A percentile compares a stretch with the other conserved stretches of the same genome.
phyloP scores from a whole-genome alignment of 2,329 filamentous ascomycete species.

The Triangularia verruculosa region DNA sequence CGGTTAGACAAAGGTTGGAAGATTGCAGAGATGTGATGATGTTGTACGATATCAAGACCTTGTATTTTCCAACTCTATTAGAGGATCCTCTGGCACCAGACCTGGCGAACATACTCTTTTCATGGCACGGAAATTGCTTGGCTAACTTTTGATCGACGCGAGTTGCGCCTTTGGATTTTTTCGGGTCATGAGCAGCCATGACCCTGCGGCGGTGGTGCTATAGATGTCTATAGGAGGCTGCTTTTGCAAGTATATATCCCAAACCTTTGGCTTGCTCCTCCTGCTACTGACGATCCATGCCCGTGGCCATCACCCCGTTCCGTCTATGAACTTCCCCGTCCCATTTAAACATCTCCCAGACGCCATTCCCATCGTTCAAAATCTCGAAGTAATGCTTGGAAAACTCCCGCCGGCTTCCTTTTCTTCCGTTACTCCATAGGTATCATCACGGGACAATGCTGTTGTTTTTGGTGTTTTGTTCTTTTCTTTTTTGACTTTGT shows the following conservation, averaged over 20 bases:
- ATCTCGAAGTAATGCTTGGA: neutral
- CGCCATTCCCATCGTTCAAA: neutral
- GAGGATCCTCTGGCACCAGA: neutral
- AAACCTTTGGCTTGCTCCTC: neutral
- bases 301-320: neutral
- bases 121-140: neutral
- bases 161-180: neutral
- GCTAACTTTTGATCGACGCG: neutral
- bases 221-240: neutral
- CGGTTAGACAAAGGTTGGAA: constrained; percentile 32
- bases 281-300: neutral
- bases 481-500: neutral
- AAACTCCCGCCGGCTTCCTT: neutral
- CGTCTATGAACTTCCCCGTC: neutral
- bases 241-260: neutral
- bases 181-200: neutral
- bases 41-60: neutral
- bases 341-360: neutral
- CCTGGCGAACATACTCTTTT: neutral
- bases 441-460: neutral
- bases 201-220: neutral
- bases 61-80: neutral
- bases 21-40: neutral
- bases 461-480: neutral
- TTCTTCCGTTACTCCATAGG: neutral